Base-by-base conservation (phyloP, 2,329 filamentous ascomycete genomes). In the Cordyceps tenuipes region DNA sequence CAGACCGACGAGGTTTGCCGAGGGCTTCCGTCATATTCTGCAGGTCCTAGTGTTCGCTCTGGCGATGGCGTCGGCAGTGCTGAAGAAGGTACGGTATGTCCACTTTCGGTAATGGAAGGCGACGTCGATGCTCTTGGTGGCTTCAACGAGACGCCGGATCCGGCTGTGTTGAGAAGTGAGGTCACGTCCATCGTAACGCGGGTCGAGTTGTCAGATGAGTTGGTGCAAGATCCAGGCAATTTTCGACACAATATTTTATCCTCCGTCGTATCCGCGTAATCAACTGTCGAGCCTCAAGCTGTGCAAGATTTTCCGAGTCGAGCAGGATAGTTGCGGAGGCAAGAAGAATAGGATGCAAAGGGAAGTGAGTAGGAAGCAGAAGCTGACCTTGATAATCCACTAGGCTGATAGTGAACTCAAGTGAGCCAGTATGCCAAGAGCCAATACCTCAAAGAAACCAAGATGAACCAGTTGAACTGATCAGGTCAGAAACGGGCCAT, bases 1-100 rank as follows among this genome's bases (percentile, higher is more conserved):
- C 60, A 59, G 15, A 53, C 29, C 7, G 59, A 52, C 3, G 49
- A 19, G n/a, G 46, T 44, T 31, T 56, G 48, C 10, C 44, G 51
- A 48, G 47, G 54, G 23, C 49, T 59, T 46, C 50, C 41, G 13
- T 59, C 55, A 23, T 17, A 34, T 21, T 54, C 50, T 15, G 55
- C 47, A 47, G 59, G 55, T n/a, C 55, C 56, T 17, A 62, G 31
- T 34, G 57, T 46, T 23, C 61, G 57, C 46, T 62, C 61, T 12
- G 61, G 61, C 26, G 61, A 62, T 26, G 61, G 61, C 17, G 61
- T 62, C 7, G 61, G 61, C 13, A 62, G 61, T 13, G 57, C 56
- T 23, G 61, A 55, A 10, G 61, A 57, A n/a, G 56, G 56, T 17
- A 50, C 46, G 34, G 60, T 62, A 36, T 47, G 60, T 19, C 60